Base-by-base conservation (phyloP, 1,284 basidiomycete species). In the Cryptococcus sp. region DNA sequence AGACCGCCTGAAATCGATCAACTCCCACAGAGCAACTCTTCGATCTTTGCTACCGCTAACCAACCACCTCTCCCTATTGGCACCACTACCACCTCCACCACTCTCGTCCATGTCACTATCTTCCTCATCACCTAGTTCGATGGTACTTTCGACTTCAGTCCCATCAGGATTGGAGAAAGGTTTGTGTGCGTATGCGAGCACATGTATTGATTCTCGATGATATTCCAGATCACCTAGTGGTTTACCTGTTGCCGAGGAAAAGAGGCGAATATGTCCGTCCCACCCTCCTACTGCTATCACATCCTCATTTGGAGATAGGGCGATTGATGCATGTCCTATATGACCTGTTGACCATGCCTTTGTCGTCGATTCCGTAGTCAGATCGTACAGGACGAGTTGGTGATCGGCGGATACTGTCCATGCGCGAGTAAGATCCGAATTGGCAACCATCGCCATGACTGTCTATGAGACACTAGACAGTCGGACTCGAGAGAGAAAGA, bases 361-460 rank as follows among this genome's bases (percentile, higher is more conserved):
- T 37, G 55, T 46, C 39, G 32, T 31, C 19, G 49, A 25, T 22
- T 3, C 19, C 4, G 10, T 16, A 53, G 55, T 34, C 41, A 64
- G 47, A 40, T 70, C 63, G 62, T 91, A 89, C 48, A 81, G 79
- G 13, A 83, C 84, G 23, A 93, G 68, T 13, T 88, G 74, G 68
- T 91, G 85, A 67, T 93, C 90, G 0, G 87, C 90, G 3, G 88
- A 91, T 1, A 89, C 85, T 0, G 87, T 85, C 54, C 91, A 72
- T 2, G 85, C 88, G 49, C 86, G 78, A 9, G 72, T 65, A 39
- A 81, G 78, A 47, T 81, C 78, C n/a, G 68, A 71, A 2, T 86
- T 83, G 1, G 88, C 83, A 0, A 82, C 73, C 84, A 91, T 86
- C 1, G 84, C 85, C 89, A 94, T 92, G 46, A 92, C 89, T 91